Conservation (phyloP, 371 early-diverging fungal genomes). For the Coemansia sp. region DNA sequence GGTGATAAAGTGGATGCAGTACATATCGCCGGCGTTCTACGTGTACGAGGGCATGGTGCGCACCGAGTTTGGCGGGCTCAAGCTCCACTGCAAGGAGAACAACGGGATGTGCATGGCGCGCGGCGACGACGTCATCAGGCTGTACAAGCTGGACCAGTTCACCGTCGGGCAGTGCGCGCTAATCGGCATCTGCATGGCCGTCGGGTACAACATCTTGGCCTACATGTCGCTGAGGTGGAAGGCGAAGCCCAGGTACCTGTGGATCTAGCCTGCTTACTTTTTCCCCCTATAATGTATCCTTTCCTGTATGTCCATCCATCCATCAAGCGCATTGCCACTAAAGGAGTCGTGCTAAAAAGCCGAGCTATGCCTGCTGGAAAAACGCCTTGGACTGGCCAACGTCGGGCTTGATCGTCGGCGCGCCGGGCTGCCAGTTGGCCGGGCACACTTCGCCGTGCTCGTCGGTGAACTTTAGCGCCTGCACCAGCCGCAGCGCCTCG, state of each 20-base stretch:
- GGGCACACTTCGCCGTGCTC: constrained; percentile 85
- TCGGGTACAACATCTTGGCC: constrained; percentile 35
- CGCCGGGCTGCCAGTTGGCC: constrained; percentile 80
- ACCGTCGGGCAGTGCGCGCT: constrained; percentile 45
- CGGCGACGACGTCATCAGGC: constrained; percentile 46
- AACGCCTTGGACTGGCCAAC: constrained; percentile 8
- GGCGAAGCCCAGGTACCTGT: constrained; percentile 46
- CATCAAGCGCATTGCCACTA: no score
- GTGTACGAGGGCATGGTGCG: constrained; percentile 49
- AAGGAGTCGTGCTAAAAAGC: no score
- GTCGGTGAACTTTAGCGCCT: constrained; percentile 87
- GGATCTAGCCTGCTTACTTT: constrained; percentile 24
- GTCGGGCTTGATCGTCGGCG: constrained; percentile 21
- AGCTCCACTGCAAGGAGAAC: constrained; percentile 43
- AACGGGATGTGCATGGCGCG: constrained; percentile 47
- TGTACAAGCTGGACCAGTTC: constrained; percentile 44
- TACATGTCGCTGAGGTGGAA: constrained; percentile 48
- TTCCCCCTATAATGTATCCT: neutral
- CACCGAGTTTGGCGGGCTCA: constrained; percentile 47
- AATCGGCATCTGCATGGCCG: constrained; percentile 28
- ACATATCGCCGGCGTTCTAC: constrained; percentile 50
- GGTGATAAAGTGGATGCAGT: constrained; percentile 49
- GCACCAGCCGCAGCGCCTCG: constrained; percentile 89
- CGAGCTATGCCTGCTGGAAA: no score
- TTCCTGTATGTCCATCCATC: no score